phyloP scores from a whole-genome alignment of 768 basidiomycete genomes.

The Hysterangium stoloniferum region DNA sequence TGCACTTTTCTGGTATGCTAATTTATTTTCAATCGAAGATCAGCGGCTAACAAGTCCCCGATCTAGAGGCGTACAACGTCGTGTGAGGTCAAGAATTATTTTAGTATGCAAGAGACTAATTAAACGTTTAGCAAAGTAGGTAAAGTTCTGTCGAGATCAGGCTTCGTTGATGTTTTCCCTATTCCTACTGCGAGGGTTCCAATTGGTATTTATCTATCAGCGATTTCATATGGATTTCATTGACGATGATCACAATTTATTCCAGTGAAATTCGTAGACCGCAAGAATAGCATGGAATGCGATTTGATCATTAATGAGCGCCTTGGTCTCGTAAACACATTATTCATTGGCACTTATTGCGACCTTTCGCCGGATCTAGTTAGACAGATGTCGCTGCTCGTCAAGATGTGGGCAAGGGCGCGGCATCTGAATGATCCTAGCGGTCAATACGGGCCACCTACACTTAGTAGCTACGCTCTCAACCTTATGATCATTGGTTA shows the following conservation, averaged over 20 bases:
- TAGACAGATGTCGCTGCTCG: constrained; percentile 33
- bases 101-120: not conserved
- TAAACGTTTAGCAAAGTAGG: constrained; percentile 25
- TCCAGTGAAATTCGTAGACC: constrained; percentile 47
- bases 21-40: not conserved
- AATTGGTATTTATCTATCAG: constrained; percentile 28
- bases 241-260: not conserved
- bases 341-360: constrained; percentile 45
- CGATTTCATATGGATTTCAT: not conserved
- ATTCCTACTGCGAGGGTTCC: constrained; percentile 35
- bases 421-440: constrained; percentile 43
- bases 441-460: constrained; percentile 17
- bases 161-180: constrained; percentile 25
- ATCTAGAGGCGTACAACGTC: constrained; percentile 26
- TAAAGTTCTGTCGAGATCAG: constrained; percentile 20
- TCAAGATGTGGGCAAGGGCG: constrained; percentile 57
- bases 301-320: constrained; percentile 61
- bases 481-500: constrained; percentile 53
- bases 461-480: constrained; percentile 57
- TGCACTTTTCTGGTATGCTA: constrained; percentile 25
- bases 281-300: constrained; percentile 31
- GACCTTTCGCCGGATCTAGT: constrained; percentile 33
- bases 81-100: constrained; percentile 16
- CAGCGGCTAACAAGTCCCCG: not conserved
- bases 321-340: constrained; percentile 45